These are phyloP conservation scores for Colletotrichum karsti DNA, from an alignment of 2,329 filamentous ascomycete species.

Conservation along the genomic window DNA sequence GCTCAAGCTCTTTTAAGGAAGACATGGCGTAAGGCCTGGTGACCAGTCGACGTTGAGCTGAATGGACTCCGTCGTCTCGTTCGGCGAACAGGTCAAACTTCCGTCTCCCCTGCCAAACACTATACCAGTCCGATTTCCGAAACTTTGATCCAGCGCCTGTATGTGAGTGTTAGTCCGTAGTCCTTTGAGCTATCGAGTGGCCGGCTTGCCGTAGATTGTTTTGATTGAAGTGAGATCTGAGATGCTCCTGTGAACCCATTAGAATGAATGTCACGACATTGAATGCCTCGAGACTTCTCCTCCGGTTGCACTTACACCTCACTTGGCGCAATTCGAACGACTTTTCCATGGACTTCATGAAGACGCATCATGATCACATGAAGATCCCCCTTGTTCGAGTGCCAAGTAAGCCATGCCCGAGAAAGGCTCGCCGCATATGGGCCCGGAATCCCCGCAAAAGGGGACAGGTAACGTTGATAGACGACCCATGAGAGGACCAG, in stretches of 20 bases:
- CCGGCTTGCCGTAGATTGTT: background rate
- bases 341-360: background rate
- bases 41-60: slow-evolving; percentile 3
- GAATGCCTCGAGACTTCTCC: no score
- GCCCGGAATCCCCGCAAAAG: background rate
- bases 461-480: background rate
- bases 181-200: background rate
- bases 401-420: background rate
- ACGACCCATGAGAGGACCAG: background rate
- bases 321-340: background rate
- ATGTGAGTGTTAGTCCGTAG: background rate
- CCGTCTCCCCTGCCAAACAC: slow-evolving; percentile 12
- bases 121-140: slow-evolving; percentile 11
- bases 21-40: slow-evolving; percentile 10
- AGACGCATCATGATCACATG: slow-evolving; percentile 3
- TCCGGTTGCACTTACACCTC: background rate
- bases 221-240: slow-evolving; percentile 5
- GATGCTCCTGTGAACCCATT: background rate
- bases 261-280: no score
- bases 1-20: slow-evolving; percentile 7
- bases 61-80: background rate
- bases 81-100: slow-evolving; percentile 14
- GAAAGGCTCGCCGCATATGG: slow-evolving; percentile 9
- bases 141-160: slow-evolving; percentile 10
- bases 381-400: slow-evolving; percentile 9